Evolutionary conservation across 805 yeast species (phyloP).

Genomic region (Nakazawaea anatomiae): DNA sequence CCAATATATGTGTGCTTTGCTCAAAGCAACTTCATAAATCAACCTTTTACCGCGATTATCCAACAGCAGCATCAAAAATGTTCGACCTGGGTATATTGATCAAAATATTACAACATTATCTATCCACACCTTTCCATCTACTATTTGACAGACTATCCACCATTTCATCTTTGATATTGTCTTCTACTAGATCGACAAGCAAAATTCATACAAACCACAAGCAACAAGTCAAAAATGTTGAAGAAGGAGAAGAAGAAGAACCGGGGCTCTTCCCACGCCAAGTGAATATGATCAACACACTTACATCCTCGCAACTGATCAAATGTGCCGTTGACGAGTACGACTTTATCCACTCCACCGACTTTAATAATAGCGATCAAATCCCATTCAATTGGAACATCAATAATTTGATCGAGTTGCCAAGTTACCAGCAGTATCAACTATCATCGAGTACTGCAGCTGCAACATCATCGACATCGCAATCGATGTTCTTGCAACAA

Average conservation of each 20-base stretch:
- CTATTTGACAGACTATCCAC: neutral
- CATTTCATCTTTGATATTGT: neutral
- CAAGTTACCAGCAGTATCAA: neutral
- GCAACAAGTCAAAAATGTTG: neutral
- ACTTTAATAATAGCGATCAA: neutral
- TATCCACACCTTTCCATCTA: neutral
- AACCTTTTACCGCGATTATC: too few relatives aligned
- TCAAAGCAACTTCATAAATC: too few relatives aligned
- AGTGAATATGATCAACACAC: neutral
- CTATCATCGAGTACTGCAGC: neutral
- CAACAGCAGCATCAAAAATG: neutral
- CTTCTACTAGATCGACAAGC: neutral
- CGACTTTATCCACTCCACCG: conserved; percentile 4
- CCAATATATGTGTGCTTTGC: too few relatives aligned
- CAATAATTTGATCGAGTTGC: conserved; percentile 1
- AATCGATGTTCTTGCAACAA: neutral
- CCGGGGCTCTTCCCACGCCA: neutral
- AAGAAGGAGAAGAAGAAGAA: too few relatives aligned
- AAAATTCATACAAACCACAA: neutral
- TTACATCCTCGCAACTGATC: neutral
- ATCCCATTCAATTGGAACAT: conserved; percentile 11
- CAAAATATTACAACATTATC: neutral
- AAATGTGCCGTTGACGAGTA: conserved; percentile 12
- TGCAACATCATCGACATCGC: neutral
- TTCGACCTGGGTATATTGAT: conserved; percentile 1